Base-by-base conservation (phyloP, 2,329 filamentous ascomycete species). In the Penicillium sclerotiorum region DNA sequence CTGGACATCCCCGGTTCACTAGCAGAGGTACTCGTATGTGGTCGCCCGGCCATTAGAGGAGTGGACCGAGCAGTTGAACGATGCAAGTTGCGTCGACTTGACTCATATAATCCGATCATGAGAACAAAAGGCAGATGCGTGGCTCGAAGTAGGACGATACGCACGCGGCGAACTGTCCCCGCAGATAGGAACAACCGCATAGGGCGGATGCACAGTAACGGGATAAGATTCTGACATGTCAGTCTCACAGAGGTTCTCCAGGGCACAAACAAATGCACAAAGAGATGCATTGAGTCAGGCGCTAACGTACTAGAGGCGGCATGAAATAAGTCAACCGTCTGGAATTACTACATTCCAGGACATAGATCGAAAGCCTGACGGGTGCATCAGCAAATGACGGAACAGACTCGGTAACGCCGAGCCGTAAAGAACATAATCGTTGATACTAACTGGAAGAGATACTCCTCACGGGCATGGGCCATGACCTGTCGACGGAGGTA, bases 381-480 rank as follows among this genome's bases (percentile, higher is more conserved):
- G 39, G 41, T 15, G 33, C 43, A 27, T 41, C 22, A 47, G 17
- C 22, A n/a, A 45, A 60, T 25, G n/a, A 30, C 1, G 8, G n/a
- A 45, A 37, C 12, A 21, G 23, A 17, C 2, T 8, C 21, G 11
- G 15, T 13, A 32, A 12, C 12, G 17, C 13, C 18, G 13, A 17
- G 3, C 17, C n/a, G 12, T 8, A n/a, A n/a, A 11, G 17, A 40
- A 17, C 22, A 13, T 11, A 20, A n/a, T 32, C n/a, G n/a, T n/a
- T n/a, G n/a, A 23, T 40, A 65, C 65, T 65, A 61, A 83, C 79
- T 82, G 78, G 61, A 81, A 84, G 21, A 83, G 73, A 63, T 84
- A 84, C 64, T 85, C 82, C 60, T 84, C 81, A 60, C 80, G 75
- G 32, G 82, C 80, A 72, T 84, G 80, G 49, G 80, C 76, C 68